A percentile compares a stretch with the other conserved stretches of the same genome.
Evolutionary conservation across 345 rosid genomes (phyloP).

Genomic region (Dimocarpus longan): DNA sequence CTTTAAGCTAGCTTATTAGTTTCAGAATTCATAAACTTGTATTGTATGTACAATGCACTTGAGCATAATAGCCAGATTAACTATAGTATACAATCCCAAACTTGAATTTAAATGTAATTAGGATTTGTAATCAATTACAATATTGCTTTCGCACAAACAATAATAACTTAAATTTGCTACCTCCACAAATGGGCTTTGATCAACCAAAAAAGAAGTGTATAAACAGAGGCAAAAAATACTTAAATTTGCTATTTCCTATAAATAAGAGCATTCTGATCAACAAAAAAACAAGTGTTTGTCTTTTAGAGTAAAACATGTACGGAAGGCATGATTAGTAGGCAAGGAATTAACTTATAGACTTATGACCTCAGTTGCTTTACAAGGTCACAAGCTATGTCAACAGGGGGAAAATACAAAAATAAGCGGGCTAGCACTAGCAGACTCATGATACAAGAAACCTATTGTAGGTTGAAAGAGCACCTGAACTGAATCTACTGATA

Average conservation of each 20-base stretch:
- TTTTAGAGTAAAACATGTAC: background rate
- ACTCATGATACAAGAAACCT: background rate
- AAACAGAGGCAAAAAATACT: too few relatives aligned
- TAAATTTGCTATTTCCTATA: background rate
- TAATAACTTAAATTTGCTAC: background rate
- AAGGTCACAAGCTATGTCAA: conserved; percentile 1
- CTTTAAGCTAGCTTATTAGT: too few relatives aligned
- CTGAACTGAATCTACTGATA: background rate
- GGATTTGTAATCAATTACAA: background rate
- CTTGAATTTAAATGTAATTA: background rate
- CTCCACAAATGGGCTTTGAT: background rate
- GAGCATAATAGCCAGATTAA: background rate
- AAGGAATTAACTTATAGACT: conserved; percentile 15
- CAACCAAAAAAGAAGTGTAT: background rate
- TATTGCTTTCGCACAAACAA: background rate
- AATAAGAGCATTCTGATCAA: background rate
- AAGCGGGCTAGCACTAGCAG: background rate
- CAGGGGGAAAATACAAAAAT: background rate
- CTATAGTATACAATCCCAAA: background rate
- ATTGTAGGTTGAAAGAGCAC: background rate
- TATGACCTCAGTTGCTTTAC: background rate
- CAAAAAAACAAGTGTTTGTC: background rate
- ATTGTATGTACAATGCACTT: too few relatives aligned
- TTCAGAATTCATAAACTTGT: too few relatives aligned
- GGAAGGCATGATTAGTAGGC: background rate